Evolutionary conservation across 148 eudicot genomes (phyloP), one percentile per base, ranked within the genome.

Genomic region (Rhododendron ferrugineum): DNA sequence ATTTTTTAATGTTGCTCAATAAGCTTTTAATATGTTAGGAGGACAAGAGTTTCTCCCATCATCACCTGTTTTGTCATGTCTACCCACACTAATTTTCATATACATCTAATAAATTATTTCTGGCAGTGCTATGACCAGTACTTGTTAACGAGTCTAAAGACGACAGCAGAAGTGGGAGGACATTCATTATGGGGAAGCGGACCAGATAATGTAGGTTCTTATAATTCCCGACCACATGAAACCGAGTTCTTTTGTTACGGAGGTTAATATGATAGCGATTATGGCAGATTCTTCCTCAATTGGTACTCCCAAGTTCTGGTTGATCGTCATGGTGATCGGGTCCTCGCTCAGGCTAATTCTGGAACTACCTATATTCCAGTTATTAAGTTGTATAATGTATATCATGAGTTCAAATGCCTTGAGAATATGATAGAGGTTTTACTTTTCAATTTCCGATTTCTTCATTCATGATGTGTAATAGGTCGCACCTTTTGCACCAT

Each of bases 121-220:
- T 58, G 80, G 86, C 91, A 96, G 98, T 94, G 98, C 91, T 96
- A 96, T 89, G 98, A 96, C 87, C 89, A 86, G 86, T 96, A 96
- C 86, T 83, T 94, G 80, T 75, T 91, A 89, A 90, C 93, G 87
- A 91, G 90, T 77, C 88, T 96, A 66, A 83, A 75, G 76, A 93
- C 90, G 87, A 96, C 96, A 83, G 98, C 98, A 72, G 90, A 92
- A 88, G 88, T 77, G 60, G 92, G 98, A 82, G 98, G 98, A 50
- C 97, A 94, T 84, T 79, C 94, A 70, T 89, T 93, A 68, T 96
- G 96, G 98, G 98, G 92, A 20, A 88, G 58, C 86, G 94, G 89
- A 23, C 98, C 98, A 66, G 91, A 96, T 72, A 90, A 96, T 92
- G 90, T 94, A 79, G 98, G 96, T 30, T 92, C 91, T 32, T 96